phyloP scores from a whole-genome alignment of 2,329 filamentous ascomycete genomes.

The Geosmithia morbida region DNA sequence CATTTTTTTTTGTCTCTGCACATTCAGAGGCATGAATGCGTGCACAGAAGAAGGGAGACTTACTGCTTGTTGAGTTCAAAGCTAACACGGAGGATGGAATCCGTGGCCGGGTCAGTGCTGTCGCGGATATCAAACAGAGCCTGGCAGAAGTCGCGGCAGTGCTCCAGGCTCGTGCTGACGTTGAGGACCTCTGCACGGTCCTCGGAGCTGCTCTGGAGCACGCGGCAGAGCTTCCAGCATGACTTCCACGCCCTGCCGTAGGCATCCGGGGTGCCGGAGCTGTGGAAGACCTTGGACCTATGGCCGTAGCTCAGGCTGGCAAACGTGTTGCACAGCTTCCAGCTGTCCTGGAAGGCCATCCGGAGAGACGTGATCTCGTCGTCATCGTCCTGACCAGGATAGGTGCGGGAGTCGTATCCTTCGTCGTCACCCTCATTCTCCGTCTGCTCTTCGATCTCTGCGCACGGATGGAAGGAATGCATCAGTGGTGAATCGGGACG shows the following conservation, averaged over 20 bases:
- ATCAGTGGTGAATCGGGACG: no score
- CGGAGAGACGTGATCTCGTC: constrained; percentile 55
- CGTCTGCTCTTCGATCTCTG: constrained; percentile 37
- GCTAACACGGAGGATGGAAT: constrained; percentile 81
- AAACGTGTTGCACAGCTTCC: constrained; percentile 86
- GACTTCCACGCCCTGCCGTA: constrained; percentile 87
- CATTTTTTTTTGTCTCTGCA: background rate
- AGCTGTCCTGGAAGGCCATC: constrained; percentile 72
- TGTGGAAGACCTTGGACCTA: constrained; percentile 64
- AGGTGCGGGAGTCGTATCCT: constrained; percentile 12
- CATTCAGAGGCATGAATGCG: no score
- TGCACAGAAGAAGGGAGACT: constrained; percentile 16
- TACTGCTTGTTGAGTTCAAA: constrained; percentile 91
- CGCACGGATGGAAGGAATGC: background rate
- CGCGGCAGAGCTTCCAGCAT: constrained; percentile 87
- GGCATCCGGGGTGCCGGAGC: constrained; percentile 56
- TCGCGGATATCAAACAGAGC: constrained; percentile 75
- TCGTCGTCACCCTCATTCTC: constrained; percentile 40
- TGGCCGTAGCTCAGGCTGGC: constrained; percentile 76
- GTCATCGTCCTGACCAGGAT: constrained; percentile 30
- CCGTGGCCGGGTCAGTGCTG: constrained; percentile 61
- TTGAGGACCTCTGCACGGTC: constrained; percentile 52
- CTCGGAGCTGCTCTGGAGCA: constrained; percentile 69
- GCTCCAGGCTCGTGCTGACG: constrained; percentile 62
- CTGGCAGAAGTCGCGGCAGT: constrained; percentile 87